Conservation (phyloP, 2,329 filamentous ascomycete species). For the Venturia oleaginea region DNA sequence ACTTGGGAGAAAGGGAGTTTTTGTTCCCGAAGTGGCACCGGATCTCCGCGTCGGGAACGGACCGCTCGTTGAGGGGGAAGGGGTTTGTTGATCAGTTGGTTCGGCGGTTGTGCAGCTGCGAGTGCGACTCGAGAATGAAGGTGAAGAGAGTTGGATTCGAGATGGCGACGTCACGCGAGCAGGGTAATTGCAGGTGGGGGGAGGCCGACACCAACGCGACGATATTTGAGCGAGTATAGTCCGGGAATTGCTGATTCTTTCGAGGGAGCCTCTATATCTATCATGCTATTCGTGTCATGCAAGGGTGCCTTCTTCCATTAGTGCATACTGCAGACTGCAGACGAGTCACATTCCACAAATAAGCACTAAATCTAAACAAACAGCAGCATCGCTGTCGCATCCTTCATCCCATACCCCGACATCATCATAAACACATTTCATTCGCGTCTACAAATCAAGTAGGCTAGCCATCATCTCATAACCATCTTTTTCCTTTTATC, state of each 20-base stretch:
- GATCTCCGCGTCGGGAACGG: background rate
- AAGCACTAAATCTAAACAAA: background rate
- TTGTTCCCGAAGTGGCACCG: background rate
- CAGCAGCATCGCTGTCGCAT: background rate
- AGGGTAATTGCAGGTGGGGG: background rate
- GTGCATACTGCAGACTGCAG: no score
- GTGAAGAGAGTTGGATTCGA: no score
- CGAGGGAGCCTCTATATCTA: no score
- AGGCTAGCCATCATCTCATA: background rate
- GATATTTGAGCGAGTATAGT: no score
- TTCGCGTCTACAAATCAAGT: background rate
- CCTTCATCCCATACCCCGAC: background rate
- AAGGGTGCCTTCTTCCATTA: background rate
- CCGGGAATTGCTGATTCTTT: background rate
- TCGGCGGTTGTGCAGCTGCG: background rate
- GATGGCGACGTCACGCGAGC: background rate
- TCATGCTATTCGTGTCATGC: no score
- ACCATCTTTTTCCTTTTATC: background rate
- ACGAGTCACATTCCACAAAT: no score
- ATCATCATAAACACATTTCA: background rate
- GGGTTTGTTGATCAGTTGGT: background rate
- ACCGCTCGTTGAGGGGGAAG: background rate
- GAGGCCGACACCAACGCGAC: no score
- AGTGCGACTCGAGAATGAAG: background rate
- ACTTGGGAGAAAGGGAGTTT: no score